phyloP scores from a whole-genome alignment of 2,329 filamentous ascomycete species.

The Neonectria coccinea region DNA sequence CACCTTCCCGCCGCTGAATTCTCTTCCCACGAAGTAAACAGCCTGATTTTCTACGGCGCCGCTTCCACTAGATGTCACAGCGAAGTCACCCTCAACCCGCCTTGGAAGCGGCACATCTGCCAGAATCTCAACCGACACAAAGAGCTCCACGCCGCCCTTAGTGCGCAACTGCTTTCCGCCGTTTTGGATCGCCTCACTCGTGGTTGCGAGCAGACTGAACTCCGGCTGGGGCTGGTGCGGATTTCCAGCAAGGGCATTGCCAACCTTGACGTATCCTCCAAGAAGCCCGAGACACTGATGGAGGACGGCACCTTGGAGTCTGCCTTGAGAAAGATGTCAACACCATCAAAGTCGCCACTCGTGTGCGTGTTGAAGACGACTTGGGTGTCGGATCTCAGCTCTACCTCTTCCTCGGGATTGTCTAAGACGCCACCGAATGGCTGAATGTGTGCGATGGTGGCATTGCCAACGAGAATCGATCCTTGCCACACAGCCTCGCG shows the following conservation, averaged over 20 bases:
- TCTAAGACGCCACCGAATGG: conserved; percentile 45
- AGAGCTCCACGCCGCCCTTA: conserved; percentile 44
- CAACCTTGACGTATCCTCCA: conserved; percentile 49
- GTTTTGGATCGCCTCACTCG: conserved; percentile 20
- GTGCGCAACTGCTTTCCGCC: conserved; percentile 37
- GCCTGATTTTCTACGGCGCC: background rate
- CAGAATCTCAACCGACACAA: conserved; percentile 39
- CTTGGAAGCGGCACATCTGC: conserved; percentile 37
- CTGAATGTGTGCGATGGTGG: conserved; percentile 32
- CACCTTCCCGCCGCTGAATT: conserved; percentile 12
- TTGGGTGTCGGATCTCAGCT: conserved; percentile 24
- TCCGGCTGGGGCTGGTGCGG: conserved; percentile 45
- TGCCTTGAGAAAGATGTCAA: conserved; percentile 37
- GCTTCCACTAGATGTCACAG: background rate
- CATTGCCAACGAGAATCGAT: conserved; percentile 37
- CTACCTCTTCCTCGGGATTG: conserved; percentile 38
- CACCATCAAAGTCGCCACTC: conserved; percentile 49
- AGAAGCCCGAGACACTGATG: conserved; percentile 40
- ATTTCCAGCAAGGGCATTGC: conserved; percentile 43
- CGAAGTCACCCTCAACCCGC: conserved; percentile 36
- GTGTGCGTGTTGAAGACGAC: conserved; percentile 44
- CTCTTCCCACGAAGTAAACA: conserved; percentile 17
- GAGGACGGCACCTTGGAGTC: conserved; percentile 11
- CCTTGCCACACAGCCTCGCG: conserved; percentile 50
- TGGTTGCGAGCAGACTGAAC: conserved; percentile 31